A percentile compares a stretch with the other conserved stretches of the same genome.
These are phyloP conservation scores for Podospora conica DNA, from an alignment of 495 filamentous ascomycete species.

Conservation along the genomic window DNA sequence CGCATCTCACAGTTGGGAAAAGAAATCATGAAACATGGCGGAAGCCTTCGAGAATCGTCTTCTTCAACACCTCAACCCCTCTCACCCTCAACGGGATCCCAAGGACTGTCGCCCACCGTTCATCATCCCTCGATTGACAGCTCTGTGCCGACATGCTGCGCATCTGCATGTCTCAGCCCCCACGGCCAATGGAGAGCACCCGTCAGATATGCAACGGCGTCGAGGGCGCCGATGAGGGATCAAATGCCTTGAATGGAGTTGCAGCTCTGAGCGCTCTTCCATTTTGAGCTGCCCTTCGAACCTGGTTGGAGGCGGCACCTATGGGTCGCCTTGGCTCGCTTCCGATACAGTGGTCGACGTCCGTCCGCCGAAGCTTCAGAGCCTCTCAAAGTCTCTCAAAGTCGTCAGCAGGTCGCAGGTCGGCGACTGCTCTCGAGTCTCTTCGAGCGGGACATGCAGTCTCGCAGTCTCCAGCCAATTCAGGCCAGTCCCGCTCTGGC, in stretches of 20 bases:
- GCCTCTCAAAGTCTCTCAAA: not conserved
- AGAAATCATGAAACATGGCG: not conserved
- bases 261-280: too few species aligned
- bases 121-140: not conserved
- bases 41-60: not conserved
- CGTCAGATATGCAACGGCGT: not conserved
- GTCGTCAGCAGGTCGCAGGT: not conserved
- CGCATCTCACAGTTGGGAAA: not conserved
- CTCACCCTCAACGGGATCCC: not conserved
- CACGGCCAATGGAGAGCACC: not conserved
- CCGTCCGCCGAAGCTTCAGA: not conserved
- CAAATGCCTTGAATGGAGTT: not conserved
- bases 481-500: not conserved
- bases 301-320: not conserved
- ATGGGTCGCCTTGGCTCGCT: conserved; percentile 3
- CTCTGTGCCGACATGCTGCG: not conserved
- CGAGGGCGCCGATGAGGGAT: not conserved
- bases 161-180: not conserved
- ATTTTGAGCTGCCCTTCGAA: not conserved
- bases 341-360: conserved; percentile 2
- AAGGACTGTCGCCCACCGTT: too few species aligned
- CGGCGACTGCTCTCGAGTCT: not conserved
- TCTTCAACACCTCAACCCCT: not conserved
- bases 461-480: not conserved
- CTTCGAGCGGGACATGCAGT: not conserved